phyloP scores from a whole-genome alignment of 345 rosid species.

The Barbarea vulgaris region DNA sequence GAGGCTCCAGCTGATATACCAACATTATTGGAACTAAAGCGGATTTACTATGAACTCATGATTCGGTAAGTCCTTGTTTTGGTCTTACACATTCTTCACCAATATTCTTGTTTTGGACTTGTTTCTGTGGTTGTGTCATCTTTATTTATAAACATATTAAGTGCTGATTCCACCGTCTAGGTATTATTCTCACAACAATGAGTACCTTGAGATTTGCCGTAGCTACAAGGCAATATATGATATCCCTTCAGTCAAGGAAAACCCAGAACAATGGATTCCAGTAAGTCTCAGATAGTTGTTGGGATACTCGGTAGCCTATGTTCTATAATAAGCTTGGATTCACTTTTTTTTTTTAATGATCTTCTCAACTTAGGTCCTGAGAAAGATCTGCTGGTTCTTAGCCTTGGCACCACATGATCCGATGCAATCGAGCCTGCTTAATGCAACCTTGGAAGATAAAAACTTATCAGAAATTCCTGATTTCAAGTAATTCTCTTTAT shows the following conservation, averaged over 20 bases:
- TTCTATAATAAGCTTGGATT: background rate
- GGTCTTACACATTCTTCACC: background rate
- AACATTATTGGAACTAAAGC: slow-evolving; percentile 73
- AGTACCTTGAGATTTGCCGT: slow-evolving; percentile 87
- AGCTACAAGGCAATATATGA: slow-evolving; percentile 92
- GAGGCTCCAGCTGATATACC: slow-evolving; percentile 95
- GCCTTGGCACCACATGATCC: slow-evolving; percentile 78
- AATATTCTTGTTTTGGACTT: background rate
- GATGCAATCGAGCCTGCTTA: slow-evolving; percentile 82
- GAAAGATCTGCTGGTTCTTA: slow-evolving; percentile 84
- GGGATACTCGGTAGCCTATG: background rate
- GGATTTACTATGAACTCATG: slow-evolving; percentile 80
- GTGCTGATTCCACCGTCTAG: slow-evolving; percentile 39
- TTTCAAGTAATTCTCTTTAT: slow-evolving; percentile 51
- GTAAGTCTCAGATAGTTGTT: slow-evolving; percentile 43
- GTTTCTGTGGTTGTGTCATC: background rate
- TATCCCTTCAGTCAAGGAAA: slow-evolving; percentile 74
- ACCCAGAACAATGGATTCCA: slow-evolving; percentile 68
- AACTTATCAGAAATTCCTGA: slow-evolving; percentile 67
- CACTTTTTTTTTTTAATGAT: slow-evolving; percentile 1
- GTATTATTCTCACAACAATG: slow-evolving; percentile 80
- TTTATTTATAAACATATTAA: background rate
- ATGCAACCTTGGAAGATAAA: slow-evolving; percentile 71
- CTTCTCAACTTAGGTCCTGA: slow-evolving; percentile 48
- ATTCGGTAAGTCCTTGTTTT: slow-evolving; percentile 51